Base-by-base conservation (phyloP, 768 basidiomycete species). In the Pilatotrama ljubarskyi region DNA sequence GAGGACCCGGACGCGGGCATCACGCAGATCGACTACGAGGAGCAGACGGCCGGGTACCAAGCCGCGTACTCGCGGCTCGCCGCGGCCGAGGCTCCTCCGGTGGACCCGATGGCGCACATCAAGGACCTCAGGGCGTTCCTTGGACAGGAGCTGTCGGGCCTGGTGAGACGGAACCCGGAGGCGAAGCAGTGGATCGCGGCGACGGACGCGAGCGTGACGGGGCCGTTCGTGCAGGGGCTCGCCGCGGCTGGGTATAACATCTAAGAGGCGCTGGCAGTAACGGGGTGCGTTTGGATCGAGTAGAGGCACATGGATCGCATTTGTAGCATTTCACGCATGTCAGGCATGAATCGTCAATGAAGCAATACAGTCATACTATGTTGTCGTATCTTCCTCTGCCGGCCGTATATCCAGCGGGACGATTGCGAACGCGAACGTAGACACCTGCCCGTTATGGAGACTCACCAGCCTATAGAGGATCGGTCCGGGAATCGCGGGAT, bases 21-120 rank as follows among this genome's bases (percentile, higher is more conserved):
- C 36, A 91, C 90, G 0, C 84, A 83, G 52, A 85, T 97, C 46
- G 96, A 98, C 70, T 87, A 86, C 61, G 96, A 98, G 69, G 95
- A 98, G 69, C 90, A 91, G 70, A 82, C 83, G 1, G 88, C 89
- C 6, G 92, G 94, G 0, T 98, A 98, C 74, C 97, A 98, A 69
- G 92, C 93, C 0, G 91, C 93, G 4, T 98, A 95, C 76, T 94
- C 94, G 51, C 84, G 90, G 36, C 81, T 98, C 17, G 95, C 94
- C 0, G 91, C 96, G 17, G 70, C 71, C 14, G 71, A 82, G 66
- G 65, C 64, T 9, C 62, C 58, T 14, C 55, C 63, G 22, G 67
- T 69, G 17, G 80, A 82, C 64, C 80, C 80, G 0, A 74, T 71
- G 17, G 69, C 66, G 37, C 64, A 73, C 54, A 64, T 73, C 35